phyloP scores from a whole-genome alignment of 78 protist species.

The Tieghemostelium lacteum region DNA sequence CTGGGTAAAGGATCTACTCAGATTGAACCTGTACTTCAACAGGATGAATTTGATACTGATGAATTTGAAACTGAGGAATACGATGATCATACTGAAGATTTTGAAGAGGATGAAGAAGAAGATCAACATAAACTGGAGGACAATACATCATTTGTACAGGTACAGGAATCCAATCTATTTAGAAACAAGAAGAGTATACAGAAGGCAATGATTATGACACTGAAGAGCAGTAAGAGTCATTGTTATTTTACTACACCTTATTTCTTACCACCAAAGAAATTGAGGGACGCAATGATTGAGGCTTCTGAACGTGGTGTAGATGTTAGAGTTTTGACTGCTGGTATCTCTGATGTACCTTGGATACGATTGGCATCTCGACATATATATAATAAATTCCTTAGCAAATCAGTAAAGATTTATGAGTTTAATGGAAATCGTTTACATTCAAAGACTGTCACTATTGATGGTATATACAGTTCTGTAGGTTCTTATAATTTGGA shows the following conservation, averaged over 20 bases:
- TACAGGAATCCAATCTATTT: conserved; percentile 46
- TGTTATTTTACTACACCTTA: conserved; percentile 74
- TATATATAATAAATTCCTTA: conserved; percentile 17
- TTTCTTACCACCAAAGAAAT: conserved; percentile 63
- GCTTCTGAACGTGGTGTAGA: conserved; percentile 68
- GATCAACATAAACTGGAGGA: not conserved
- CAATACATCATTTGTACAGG: conserved; percentile 23
- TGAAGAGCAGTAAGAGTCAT: conserved; percentile 10
- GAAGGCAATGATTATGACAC: conserved; percentile 12
- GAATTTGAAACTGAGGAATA: not conserved
- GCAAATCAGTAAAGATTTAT: conserved; percentile 20
- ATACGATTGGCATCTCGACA: conserved; percentile 55
- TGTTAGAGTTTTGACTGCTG: conserved; percentile 45
- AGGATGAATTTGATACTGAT: not conserved
- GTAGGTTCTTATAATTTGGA: conserved; percentile 76
- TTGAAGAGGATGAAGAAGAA: not conserved
- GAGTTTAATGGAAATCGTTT: conserved; percentile 25
- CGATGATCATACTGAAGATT: conserved; percentile 15
- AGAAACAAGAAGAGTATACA: conserved; percentile 48
- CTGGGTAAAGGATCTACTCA: no score
- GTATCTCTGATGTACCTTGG: conserved; percentile 74
- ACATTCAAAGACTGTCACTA: conserved; percentile 66
- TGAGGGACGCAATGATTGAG: conserved; percentile 36
- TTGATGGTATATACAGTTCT: conserved; percentile 58
- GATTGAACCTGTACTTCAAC: not conserved